Evolutionary conservation across 2,329 filamentous ascomycete species (phyloP).

Genomic region (Graphiopsis chlorocephala): DNA sequence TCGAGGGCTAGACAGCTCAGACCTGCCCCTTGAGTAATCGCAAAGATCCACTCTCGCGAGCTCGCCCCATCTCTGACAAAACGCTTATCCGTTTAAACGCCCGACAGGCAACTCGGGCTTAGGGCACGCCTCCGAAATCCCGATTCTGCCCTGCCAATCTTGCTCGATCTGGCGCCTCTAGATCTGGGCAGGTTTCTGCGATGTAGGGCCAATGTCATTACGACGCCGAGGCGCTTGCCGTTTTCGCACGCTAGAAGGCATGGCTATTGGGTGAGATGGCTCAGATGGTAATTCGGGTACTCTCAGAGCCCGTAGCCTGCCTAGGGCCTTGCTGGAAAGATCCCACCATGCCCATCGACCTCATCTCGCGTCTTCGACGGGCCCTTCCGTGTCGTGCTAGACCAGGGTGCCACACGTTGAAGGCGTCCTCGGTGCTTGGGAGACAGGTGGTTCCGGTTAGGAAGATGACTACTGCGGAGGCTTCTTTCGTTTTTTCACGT

Average conservation of each 20-base stretch:
- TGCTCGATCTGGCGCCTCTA: background rate
- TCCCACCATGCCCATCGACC: constrained; percentile 2
- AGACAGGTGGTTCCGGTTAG: background rate
- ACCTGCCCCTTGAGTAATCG: background rate
- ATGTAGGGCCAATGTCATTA: background rate
- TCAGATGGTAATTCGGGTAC: background rate
- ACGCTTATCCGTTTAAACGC: background rate
- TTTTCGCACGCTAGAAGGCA: background rate
- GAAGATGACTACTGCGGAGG: background rate
- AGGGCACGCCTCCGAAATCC: constrained; percentile 6
- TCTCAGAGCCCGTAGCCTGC: background rate
- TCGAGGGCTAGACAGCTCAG: background rate
- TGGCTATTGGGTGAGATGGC: background rate
- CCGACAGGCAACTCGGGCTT: background rate
- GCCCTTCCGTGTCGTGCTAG: background rate
- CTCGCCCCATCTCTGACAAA: background rate
- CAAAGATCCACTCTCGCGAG: constrained; percentile 4
- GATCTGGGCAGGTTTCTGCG: constrained; percentile 3
- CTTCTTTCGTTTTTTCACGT: background rate
- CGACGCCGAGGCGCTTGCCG: constrained; percentile 6
- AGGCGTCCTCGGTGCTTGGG: background rate
- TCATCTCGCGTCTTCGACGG: constrained; percentile 3
- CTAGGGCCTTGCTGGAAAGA: constrained; percentile 4
- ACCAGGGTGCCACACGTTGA: background rate
- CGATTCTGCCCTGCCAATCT: background rate